Conservation (phyloP, 768 basidiomycete genomes). For the Melanogaster broomeanus region DNA sequence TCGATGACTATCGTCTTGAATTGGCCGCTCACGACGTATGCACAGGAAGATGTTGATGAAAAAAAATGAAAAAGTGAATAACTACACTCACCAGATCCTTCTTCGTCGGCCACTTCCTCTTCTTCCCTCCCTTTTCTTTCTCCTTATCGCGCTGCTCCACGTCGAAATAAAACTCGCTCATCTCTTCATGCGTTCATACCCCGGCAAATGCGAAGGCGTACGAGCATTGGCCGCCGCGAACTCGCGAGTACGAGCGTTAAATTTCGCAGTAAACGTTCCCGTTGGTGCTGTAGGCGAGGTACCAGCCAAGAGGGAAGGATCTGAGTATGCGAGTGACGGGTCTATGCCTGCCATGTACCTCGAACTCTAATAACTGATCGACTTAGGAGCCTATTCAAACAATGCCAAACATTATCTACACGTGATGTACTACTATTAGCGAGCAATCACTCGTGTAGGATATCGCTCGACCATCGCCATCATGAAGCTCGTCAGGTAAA, state of each 20-base stretch:
- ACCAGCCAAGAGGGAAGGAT: slow-evolving; percentile 59
- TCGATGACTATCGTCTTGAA: slow-evolving; percentile 18
- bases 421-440: slow-evolving; percentile 11
- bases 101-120: slow-evolving; percentile 78
- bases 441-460: slow-evolving; percentile 3
- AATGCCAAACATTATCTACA: slow-evolving; percentile 19
- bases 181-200: slow-evolving; percentile 73
- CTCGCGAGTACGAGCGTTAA: slow-evolving; percentile 80
- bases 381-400: slow-evolving; percentile 10
- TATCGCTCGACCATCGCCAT: slow-evolving; percentile 33
- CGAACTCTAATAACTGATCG: too few species aligned
- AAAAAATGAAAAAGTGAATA: slow-evolving; percentile 4
- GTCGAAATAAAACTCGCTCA: slow-evolving; percentile 90
- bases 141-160: slow-evolving; percentile 56
- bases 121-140: slow-evolving; percentile 61
- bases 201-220: slow-evolving; percentile 74
- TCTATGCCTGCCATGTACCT: slow-evolving; percentile 90
- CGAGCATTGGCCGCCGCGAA: slow-evolving; percentile 69
- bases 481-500: slow-evolving; percentile 86
- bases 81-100: slow-evolving; percentile 71
- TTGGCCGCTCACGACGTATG: slow-evolving; percentile 21
- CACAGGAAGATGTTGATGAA: slow-evolving; percentile 14
- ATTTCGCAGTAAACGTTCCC: slow-evolving; percentile 64
- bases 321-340: slow-evolving; percentile 76
- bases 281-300: slow-evolving; percentile 32